These are phyloP conservation scores for Boeremia lycopersici DNA, from an alignment of 2,329 filamentous ascomycete species.

Conservation along the genomic window DNA sequence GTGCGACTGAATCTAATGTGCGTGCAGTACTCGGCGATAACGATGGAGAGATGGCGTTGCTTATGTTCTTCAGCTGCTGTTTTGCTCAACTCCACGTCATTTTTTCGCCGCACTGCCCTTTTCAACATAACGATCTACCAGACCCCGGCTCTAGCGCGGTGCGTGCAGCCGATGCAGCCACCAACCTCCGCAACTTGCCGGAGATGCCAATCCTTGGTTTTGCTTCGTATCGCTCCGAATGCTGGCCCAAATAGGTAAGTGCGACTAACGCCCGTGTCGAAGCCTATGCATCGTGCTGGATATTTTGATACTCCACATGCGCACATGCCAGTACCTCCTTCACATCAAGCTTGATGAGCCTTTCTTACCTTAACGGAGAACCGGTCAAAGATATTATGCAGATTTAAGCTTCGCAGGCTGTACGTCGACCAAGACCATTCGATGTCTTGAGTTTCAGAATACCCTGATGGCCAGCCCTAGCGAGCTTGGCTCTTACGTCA, in stretches of 20 bases:
- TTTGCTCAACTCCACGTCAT: constrained; percentile 10
- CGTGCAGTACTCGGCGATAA: neutral
- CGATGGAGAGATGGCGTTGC: neutral
- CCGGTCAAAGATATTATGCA: neutral
- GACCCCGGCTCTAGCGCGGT: constrained; percentile 1
- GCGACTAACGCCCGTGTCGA: no score
- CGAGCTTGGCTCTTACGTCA: constrained; percentile 15
- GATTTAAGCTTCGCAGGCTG: constrained; percentile 5
- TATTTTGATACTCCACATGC: neutral
- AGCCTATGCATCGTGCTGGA: neutral
- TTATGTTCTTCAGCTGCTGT: neutral
- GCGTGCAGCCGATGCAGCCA: constrained; percentile 1
- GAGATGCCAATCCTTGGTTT: neutral
- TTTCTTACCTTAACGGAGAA: neutral
- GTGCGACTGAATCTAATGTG: neutral
- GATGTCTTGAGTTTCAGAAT: constrained; percentile 9
- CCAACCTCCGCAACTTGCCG: constrained; percentile 3
- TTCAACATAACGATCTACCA: constrained; percentile 4
- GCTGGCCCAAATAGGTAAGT: neutral
- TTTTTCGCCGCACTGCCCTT: constrained; percentile 8
- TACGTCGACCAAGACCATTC: neutral
- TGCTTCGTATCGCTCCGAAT: constrained; percentile 1
- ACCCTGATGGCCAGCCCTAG: constrained; percentile 9
- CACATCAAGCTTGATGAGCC: neutral
- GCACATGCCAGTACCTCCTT: no score